Base-by-base conservation (phyloP, 371 early-diverging fungal genomes). In the Mucor irregularis region DNA sequence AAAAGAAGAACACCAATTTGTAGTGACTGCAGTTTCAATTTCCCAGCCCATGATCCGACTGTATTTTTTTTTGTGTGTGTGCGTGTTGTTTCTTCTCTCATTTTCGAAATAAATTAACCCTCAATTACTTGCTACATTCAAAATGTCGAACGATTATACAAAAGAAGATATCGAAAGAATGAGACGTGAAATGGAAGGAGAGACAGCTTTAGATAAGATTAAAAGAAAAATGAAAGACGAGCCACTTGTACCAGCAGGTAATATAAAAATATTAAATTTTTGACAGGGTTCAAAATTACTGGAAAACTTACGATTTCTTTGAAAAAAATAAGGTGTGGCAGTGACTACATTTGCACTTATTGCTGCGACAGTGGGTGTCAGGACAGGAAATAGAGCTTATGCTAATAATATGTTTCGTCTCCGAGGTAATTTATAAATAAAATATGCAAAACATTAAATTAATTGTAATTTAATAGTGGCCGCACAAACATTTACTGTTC, bases 391-490 rank as follows among this genome's bases (percentile, higher is more conserved):
- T 43, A 66, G 66, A 46, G 68, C 63, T 2, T 79, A 76, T 68
- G 73, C 80, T 7, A 79, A 79, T 43, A 71, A 70, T 44, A 79
- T 79, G 80, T 73, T 79, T 33, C 71, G 76, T 49, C 56, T 79
- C 22, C 58, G 80, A 69, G 80, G 78, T 78, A 62, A 48, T 16
- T 47, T 30, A n/a, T 29, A n/a, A 26, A n/a, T 11, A 7, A 39
- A 17, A 26, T 31, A 24, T 33, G 29, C 29, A 14, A 19, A n/a
- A 30, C 26, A 35, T 34, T 14, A 47, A 17, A 46, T 26, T 24
- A 37, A 28, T 8, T 4, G 31, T 26, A 26, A 13, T 25, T 24
- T 47, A 25, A 22, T 56, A 76, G 76, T 78, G 25, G 78, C 75
- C 19, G 74, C 78, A 21, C 78, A 78, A 55, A 64, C 67, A 31